These are phyloP conservation scores for Aspergillus affinis DNA, from an alignment of 495 filamentous ascomycete genomes.

Conservation along the genomic window DNA sequence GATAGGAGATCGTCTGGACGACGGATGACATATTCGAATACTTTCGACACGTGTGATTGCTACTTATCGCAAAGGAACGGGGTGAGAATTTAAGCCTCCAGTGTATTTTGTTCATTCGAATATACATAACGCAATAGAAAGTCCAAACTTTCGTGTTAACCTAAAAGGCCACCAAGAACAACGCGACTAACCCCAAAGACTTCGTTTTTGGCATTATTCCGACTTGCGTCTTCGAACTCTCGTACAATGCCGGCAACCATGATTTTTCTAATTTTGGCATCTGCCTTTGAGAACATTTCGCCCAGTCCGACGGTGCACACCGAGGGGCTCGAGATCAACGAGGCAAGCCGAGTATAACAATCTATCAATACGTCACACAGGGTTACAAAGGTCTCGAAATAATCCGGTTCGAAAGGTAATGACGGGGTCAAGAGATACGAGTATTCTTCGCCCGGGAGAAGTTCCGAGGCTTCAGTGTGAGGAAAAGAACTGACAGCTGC, in stretches of 20 bases:
- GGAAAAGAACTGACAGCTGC: conserved; percentile 46
- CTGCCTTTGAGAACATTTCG: conserved; percentile 87
- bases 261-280: conserved; percentile 79
- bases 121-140: too few relatives aligned
- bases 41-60: not conserved
- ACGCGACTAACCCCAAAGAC: conserved; percentile 81
- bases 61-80: not conserved
- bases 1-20: conserved; percentile 40
- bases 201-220: conserved; percentile 73
- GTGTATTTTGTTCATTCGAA: too few relatives aligned
- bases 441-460: conserved; percentile 75
- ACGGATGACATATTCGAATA: conserved; percentile 18
- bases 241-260: conserved; percentile 80
- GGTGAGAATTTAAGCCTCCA: too few relatives aligned
- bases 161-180: conserved; percentile 83
- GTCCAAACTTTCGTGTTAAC: conserved; percentile 44
- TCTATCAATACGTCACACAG: conserved; percentile 95
- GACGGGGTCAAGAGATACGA: conserved; percentile 83
- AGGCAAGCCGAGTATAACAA: conserved; percentile 76
- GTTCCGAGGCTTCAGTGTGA: conserved; percentile 52
- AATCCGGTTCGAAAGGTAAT: conserved; percentile 97
- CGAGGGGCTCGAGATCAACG: conserved; percentile 64
- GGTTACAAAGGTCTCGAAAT: conserved; percentile 95
- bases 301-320: conserved; percentile 62
- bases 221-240: conserved; percentile 88